Percentiles rank a stretch among this genome's conserved stretches.
These are phyloP conservation scores for Fusarium poae DNA, from an alignment of 2,329 filamentous ascomycete species.

Conservation along the genomic window DNA sequence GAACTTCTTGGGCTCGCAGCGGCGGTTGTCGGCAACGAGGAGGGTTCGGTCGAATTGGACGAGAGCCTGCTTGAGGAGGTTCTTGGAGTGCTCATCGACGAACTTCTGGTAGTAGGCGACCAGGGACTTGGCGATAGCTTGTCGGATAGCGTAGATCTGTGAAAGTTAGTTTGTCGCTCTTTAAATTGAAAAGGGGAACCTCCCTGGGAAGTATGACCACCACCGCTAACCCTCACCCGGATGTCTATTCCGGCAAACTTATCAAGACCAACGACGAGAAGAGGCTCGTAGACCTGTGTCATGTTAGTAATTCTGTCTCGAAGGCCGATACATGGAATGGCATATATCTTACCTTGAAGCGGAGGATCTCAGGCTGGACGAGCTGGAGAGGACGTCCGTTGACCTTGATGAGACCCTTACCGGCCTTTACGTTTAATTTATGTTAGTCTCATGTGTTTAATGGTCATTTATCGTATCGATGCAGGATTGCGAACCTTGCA, in stretches of 20 bases:
- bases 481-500: conserved; percentile 76
- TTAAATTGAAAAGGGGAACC: background rate
- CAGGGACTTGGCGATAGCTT: conserved; percentile 90
- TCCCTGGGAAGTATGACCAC: conserved; percentile 66
- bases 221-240: conserved; percentile 93
- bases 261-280: conserved; percentile 96
- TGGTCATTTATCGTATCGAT: conserved; percentile 10
- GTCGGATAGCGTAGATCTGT: conserved; percentile 95
- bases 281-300: conserved; percentile 91
- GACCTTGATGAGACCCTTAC: conserved; percentile 90
- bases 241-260: conserved; percentile 98
- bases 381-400: conserved; percentile 96
- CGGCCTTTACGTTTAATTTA: conserved; percentile 52
- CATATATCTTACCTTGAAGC: conserved; percentile 80
- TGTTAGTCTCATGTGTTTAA: conserved; percentile 49
- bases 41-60: conserved; percentile 97
- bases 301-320: conserved; percentile 34
- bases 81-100: conserved; percentile 99
- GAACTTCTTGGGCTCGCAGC: conserved; percentile 99
- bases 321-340: too few species aligned
- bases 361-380: conserved; percentile 95
- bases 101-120: conserved; percentile 98
- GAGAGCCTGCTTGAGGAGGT: conserved; percentile 97
- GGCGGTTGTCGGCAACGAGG: conserved; percentile 98
- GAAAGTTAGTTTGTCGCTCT: background rate